phyloP scores from a whole-genome alignment of 2,329 filamentous ascomycete genomes.

The Ceratocystis cubensis region DNA sequence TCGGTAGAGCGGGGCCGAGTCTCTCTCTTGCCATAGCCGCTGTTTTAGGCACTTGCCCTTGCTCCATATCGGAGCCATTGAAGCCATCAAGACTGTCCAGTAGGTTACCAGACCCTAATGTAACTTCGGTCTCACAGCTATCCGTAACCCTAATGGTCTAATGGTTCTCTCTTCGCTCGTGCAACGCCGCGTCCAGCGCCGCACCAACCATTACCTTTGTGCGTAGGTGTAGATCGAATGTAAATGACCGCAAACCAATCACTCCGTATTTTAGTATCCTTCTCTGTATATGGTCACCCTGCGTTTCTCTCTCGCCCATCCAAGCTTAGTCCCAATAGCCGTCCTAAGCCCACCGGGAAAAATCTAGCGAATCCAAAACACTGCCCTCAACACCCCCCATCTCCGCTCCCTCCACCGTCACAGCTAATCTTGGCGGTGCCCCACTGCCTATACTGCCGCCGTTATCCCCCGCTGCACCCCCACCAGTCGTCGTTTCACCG shows the following conservation, averaged over 20 bases:
- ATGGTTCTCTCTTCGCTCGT: no score
- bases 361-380: conserved; percentile 37
- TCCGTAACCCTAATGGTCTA: no score
- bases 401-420: conserved; percentile 44
- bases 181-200: no score
- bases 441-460: conserved; percentile 37
- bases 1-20: no score
- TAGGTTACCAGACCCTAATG: no score
- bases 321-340: neutral
- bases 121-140: no score
- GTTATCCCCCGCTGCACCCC: conserved; percentile 41
- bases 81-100: no score
- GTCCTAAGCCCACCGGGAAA: conserved; percentile 38
- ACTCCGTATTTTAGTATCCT: conserved; percentile 5
- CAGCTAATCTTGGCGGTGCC: conserved; percentile 25
- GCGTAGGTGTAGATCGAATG: neutral
- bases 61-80: no score
- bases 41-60: no score
- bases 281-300: neutral
- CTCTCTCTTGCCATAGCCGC: no score
- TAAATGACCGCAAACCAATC: neutral
- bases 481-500: conserved; percentile 43
- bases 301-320: neutral
- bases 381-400: conserved; percentile 26
- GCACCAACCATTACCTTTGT: no score